Conservation (phyloP, 495 filamentous ascomycete species). For the Penicillium argentinense region DNA sequence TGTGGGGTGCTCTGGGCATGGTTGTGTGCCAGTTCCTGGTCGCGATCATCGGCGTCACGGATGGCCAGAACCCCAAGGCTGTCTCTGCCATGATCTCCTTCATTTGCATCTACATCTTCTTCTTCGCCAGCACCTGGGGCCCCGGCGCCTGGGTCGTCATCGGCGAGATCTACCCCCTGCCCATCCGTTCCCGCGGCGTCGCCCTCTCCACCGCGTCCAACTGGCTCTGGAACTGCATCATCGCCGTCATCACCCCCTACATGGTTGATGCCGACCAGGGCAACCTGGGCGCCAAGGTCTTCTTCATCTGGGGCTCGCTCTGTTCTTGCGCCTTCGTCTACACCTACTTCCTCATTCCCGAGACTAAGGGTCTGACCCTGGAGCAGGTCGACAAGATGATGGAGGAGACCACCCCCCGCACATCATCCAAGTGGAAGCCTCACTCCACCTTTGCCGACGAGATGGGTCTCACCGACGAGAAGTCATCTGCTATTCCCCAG, state of each 20-base stretch:
- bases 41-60: conserved; percentile 69
- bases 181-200: conserved; percentile 78
- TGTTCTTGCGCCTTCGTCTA: conserved; percentile 66
- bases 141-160: conserved; percentile 78
- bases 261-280: conserved; percentile 65
- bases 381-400: conserved; percentile 92
- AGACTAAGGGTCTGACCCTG: conserved; percentile 84
- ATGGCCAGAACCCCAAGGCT: conserved; percentile 47
- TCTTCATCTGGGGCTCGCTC: conserved; percentile 81
- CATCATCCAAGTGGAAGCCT: conserved; percentile 74
- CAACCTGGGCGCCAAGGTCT: conserved; percentile 75
- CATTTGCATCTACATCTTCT: conserved; percentile 73
- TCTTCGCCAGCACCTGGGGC: conserved; percentile 79
- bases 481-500: conserved; percentile 28
- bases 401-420: conserved; percentile 77
- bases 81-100: conserved; percentile 73
- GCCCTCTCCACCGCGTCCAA: conserved; percentile 80
- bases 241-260: conserved; percentile 77
- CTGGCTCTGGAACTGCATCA: conserved; percentile 84
- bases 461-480: conserved; percentile 55
- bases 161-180: conserved; percentile 83
- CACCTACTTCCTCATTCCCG: conserved; percentile 78
- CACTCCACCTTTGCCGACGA: conserved; percentile 69
- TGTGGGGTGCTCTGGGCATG: conserved; percentile 80
- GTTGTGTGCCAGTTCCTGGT: conserved; percentile 82